Evolutionary conservation across 2,329 filamentous ascomycete genomes (phyloP).

Genomic region (Ascochyta koolunga): DNA sequence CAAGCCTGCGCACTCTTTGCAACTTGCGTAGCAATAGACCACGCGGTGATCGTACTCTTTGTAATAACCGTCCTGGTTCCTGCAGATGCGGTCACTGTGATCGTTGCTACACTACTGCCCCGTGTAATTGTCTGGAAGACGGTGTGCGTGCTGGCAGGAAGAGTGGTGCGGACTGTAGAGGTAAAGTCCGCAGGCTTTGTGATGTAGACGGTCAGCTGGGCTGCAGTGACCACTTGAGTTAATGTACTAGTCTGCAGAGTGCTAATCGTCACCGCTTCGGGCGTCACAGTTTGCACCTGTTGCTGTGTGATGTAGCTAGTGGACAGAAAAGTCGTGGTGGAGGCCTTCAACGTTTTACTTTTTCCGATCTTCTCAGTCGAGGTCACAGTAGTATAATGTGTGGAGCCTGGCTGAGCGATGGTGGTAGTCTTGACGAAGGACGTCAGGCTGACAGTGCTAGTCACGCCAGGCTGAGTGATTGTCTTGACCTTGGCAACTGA

Average conservation of each 20-base stretch:
- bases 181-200: conserved; percentile 21
- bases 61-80: conserved; percentile 19
- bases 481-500: conserved; percentile 19
- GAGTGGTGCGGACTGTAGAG: conserved; percentile 26
- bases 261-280: conserved; percentile 25
- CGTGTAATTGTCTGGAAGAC: conserved; percentile 18
- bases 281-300: conserved; percentile 22
- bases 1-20: conserved; percentile 24
- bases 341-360: conserved; percentile 25
- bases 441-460: conserved; percentile 26
- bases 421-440: conserved; percentile 30
- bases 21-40: conserved; percentile 17
- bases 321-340: conserved; percentile 19
- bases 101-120: conserved; percentile 17
- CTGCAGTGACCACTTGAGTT: conserved; percentile 13
- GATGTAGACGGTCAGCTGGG: conserved; percentile 18
- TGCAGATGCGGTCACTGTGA: conserved; percentile 18
- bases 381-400: conserved; percentile 20
- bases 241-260: conserved; percentile 22
- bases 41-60: conserved; percentile 20
- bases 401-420: conserved; percentile 31
- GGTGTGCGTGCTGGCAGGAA: conserved; percentile 25
- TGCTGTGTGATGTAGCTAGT: conserved; percentile 18
- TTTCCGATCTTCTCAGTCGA: conserved; percentile 25
- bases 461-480: conserved; percentile 16